These are phyloP conservation scores for Coniella lustricola DNA, from an alignment of 2,329 filamentous ascomycete species.

Conservation along the genomic window DNA sequence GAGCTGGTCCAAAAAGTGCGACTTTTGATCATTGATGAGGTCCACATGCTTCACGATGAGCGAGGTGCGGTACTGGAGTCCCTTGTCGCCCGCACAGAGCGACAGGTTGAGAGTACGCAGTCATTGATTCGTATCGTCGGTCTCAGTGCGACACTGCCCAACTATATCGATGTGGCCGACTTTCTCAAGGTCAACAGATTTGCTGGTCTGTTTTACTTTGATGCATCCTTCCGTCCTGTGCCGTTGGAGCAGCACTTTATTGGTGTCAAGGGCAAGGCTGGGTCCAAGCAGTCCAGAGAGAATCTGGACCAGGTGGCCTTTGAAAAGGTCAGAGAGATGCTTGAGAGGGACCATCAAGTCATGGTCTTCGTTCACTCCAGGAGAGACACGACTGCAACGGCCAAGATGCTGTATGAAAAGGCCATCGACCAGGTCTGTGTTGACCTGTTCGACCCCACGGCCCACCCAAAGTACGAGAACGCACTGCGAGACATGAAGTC, in stretches of 20 bases:
- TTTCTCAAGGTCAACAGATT: constrained; percentile 94
- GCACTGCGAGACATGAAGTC: constrained; percentile 79
- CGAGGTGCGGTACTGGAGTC: constrained; percentile 94
- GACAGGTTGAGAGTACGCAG: constrained; percentile 96
- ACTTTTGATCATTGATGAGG: constrained; percentile 94
- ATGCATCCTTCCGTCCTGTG: constrained; percentile 89
- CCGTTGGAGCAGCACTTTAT: constrained; percentile 97
- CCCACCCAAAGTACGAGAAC: constrained; percentile 71
- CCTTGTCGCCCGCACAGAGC: constrained; percentile 85
- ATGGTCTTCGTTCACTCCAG: constrained; percentile 99
- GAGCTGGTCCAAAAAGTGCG: constrained; percentile 96
- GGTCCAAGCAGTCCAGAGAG: constrained; percentile 72
- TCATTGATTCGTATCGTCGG: constrained; percentile 94
- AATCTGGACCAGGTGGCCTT: constrained; percentile 84
- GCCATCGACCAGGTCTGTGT: constrained; percentile 72
- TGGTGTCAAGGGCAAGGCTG: constrained; percentile 86
- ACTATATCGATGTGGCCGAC: constrained; percentile 93
- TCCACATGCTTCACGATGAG: constrained; percentile 99
- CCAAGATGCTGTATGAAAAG: constrained; percentile 78
- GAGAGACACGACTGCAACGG: constrained; percentile 86
- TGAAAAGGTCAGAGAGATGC: constrained; percentile 92
- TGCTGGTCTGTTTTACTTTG: constrained; percentile 93
- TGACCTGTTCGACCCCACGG: constrained; percentile 75
- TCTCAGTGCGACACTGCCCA: constrained; percentile 89
- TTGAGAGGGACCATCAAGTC: constrained; percentile 85